Conservation (phyloP, 768 basidiomycete genomes). For the Asterophora lycoperdoides region DNA sequence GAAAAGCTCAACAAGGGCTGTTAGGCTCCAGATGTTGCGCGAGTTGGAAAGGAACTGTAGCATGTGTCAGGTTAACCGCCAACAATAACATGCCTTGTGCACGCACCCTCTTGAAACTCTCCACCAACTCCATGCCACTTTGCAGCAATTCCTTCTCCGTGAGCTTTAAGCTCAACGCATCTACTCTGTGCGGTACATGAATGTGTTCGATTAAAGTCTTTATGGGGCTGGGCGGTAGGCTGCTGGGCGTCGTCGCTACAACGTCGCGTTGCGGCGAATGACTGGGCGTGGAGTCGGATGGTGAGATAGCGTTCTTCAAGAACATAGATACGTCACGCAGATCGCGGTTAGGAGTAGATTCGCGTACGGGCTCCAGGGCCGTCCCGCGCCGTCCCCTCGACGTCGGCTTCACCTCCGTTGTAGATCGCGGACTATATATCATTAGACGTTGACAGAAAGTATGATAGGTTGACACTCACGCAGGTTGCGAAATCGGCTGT, state of each 20-base stretch:
- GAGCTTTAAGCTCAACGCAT: constrained; percentile 28
- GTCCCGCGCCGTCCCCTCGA: constrained; percentile 22
- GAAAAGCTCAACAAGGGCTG: constrained; percentile 48
- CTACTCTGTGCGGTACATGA: constrained; percentile 26
- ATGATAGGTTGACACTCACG: background rate
- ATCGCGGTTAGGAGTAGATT: constrained; percentile 48
- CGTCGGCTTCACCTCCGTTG: constrained; percentile 4
- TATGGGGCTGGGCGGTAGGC: constrained; percentile 36
- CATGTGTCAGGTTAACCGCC: constrained; percentile 4
- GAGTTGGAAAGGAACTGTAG: constrained; percentile 61
- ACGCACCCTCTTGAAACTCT: constrained; percentile 35
- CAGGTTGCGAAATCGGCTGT: constrained; percentile 22
- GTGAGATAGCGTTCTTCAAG: constrained; percentile 44
- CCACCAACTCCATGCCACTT: constrained; percentile 33
- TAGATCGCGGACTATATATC: constrained; percentile 6
- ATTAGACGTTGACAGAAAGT: background rate
- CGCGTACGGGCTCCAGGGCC: constrained; percentile 38
- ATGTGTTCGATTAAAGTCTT: constrained; percentile 37
- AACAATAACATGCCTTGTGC: background rate
- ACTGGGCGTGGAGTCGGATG: constrained; percentile 25
- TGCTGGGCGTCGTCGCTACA: constrained; percentile 31
- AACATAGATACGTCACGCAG: constrained; percentile 47
- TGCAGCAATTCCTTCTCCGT: constrained; percentile 33
- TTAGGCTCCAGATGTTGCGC: constrained; percentile 54
- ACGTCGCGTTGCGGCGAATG: constrained; percentile 21